Base-by-base conservation (phyloP, 768 basidiomycete species). In the Agaricus subrufescens region DNA sequence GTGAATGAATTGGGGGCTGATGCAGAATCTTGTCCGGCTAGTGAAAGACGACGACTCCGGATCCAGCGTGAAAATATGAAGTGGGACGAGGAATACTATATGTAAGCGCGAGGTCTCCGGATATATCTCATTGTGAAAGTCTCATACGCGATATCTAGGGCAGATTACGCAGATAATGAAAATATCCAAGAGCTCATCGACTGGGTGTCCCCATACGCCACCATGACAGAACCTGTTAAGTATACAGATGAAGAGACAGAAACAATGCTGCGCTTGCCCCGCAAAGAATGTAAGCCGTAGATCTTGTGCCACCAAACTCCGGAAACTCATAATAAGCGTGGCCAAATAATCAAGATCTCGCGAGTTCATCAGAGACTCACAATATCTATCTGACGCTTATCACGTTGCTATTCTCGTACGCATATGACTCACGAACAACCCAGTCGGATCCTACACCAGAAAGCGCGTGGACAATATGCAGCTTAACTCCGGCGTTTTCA, bases 21-120 rank as follows among this genome's bases (percentile, higher is more conserved):
- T 58, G 85, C 79, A 12, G 91, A 94, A 70, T 75, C 65, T 1
- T 80, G 79, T 52, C 66, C 73, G 11, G 68, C 63, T 11, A 65
- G 68, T 3, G 83, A 86, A 59, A 79, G 90, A 38, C 76, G 83
- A 29, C 61, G 57, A 42, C 74, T 73, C 57, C 80, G 90, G 47
- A 60, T 82, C 10, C 67, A 71, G 53, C 84, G 83, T 58, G 91
- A 93, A 66, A 75, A 92, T 39, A 74, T 78, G 30, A 92, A 91
- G 69, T 94, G 86, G 80, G 86, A 93, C 62, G 84, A 83, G 63
- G 90, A 92, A 62, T 76, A 93, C 70, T 94, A 93, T 66, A 85
- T 91, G 91, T 91, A 68, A 52, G 54, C 12, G 25, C 42, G 19
- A 30, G 14, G 34, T 25, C 39, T 45, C 47, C 42, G 34, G 5